Base-by-base conservation (phyloP, 2,329 filamentous ascomycete species). In the Apiospora rasikravindrae region DNA sequence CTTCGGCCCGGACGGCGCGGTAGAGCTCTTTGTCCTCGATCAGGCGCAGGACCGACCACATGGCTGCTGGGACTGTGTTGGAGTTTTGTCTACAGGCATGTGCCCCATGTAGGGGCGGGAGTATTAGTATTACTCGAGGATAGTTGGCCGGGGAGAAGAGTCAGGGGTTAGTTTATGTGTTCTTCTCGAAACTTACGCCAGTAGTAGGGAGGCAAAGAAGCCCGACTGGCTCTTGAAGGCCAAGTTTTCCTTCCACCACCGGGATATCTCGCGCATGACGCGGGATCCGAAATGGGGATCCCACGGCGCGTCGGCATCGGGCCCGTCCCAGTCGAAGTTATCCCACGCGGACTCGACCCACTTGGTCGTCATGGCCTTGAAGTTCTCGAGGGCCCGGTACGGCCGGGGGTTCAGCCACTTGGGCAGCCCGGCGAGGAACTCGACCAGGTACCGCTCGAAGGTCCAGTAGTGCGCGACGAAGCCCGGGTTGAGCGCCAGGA, bases 31-130 rank as follows among this genome's bases (percentile, higher is more conserved):
- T 71, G 33, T 81, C 78, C 49, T 74, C 69, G 24, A 79, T 71
- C 2, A 79, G 44, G 37, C 81, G 77, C 45, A 81, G 78, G 1
- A 82, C 37, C 1, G 72, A 70, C 80, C 80, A 82, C 0, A 74
- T 74, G 4, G 77, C 73, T 0, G 79, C 75, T 0, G 80, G 80
- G 6, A 82, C 74, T 0, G 77, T 75, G 64, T 81, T 81, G 7
- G 77, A 74, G 42, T 80, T 79, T 29, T 75, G 72, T 0, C 78
- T 64, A 47, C 26, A 33, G 22, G 6, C 53, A 19, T 33, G 8
- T 2, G 16, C 42, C 42, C 24, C 67, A 24, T 2, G 40, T 6
- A 53, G 51, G 22, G 37, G 24, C 14, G 24, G 14, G 19, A n/a
- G 24, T 7, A 45, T 45, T 4, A 44, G 61, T 11, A 42, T 37